Conservation (phyloP, 192 early-diverging fungal species). For the Podila minutissima region DNA sequence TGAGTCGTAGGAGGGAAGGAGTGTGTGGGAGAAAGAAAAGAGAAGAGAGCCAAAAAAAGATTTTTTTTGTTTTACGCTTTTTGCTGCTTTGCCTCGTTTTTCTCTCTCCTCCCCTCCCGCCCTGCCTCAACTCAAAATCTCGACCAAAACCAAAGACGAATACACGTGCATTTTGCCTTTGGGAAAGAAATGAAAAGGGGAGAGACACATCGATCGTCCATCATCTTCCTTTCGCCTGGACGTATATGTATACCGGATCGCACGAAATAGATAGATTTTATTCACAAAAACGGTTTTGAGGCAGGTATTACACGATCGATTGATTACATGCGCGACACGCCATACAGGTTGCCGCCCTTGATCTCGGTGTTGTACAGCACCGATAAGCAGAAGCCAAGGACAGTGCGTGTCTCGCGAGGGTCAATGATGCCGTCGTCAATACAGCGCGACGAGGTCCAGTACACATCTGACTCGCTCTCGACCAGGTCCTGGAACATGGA, state of each 20-base stretch:
- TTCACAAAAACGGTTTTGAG: background rate
- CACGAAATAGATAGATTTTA: no score
- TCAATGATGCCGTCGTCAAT: constrained; percentile 73
- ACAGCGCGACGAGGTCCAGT: constrained; percentile 67
- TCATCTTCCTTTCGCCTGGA: no score
- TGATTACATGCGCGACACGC: constrained; percentile 69
- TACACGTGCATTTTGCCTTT: no score
- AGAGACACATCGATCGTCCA: no score
- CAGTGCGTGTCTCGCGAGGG: constrained; percentile 66
- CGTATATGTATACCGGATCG: no score
- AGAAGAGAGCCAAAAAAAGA: background rate
- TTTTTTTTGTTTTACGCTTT: no score
- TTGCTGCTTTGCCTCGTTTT: no score
- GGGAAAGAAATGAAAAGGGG: no score
- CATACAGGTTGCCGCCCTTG: constrained; percentile 68
- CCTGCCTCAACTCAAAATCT: no score
- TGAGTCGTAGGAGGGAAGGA: background rate
- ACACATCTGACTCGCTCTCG: constrained; percentile 67
- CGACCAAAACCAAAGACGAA: no score
- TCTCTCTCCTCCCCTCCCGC: no score
- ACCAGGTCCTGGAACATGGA: constrained; percentile 62
- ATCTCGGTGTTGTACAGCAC: constrained; percentile 64
- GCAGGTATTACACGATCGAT: background rate
- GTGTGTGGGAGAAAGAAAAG: background rate
- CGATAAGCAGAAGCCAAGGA: constrained; percentile 69